Conservation (phyloP, 352 stramenopile species). For the Phytopythium litorale region DNA sequence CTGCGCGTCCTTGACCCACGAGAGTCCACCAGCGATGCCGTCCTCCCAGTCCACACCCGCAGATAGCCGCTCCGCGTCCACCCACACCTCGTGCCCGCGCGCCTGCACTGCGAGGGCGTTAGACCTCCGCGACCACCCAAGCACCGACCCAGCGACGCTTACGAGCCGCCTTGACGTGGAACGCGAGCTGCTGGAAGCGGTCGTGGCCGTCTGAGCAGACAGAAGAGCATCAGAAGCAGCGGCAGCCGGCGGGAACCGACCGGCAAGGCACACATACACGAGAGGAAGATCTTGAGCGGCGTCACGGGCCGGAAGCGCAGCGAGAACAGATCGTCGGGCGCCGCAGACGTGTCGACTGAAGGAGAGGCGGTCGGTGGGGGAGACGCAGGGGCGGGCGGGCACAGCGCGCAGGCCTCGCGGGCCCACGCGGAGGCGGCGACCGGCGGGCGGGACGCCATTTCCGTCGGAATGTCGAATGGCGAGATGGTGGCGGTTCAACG, state of each 20-base stretch:
- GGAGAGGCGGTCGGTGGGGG: not conserved
- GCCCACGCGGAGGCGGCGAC: not conserved
- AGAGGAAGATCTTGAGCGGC: constrained; percentile 71
- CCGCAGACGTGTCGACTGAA: no score
- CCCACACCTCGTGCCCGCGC: constrained; percentile 62
- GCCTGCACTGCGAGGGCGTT: constrained; percentile 35
- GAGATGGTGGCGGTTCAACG: not conserved
- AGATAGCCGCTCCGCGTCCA: constrained; percentile 67
- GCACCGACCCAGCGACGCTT: constrained; percentile 8
- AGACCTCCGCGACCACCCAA: not conserved
- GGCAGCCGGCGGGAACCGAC: not conserved
- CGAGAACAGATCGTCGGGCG: constrained; percentile 8
- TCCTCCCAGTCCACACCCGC: constrained; percentile 75
- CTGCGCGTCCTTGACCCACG: constrained; percentile 67
- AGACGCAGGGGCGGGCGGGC: not conserved
- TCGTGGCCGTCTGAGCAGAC: constrained; percentile 56
- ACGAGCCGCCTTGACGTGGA: constrained; percentile 65
- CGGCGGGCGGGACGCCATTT: not conserved
- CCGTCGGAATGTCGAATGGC: not conserved
- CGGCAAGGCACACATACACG: constrained; percentile 29
- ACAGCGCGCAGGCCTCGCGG: constrained; percentile 3
- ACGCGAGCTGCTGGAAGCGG: constrained; percentile 63
- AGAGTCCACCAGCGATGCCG: constrained; percentile 56
- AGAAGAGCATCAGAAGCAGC: not conserved
- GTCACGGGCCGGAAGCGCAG: constrained; percentile 39